phyloP scores from a whole-genome alignment of 108 stramenopile species.

The Stephanodiscus triporus region DNA sequence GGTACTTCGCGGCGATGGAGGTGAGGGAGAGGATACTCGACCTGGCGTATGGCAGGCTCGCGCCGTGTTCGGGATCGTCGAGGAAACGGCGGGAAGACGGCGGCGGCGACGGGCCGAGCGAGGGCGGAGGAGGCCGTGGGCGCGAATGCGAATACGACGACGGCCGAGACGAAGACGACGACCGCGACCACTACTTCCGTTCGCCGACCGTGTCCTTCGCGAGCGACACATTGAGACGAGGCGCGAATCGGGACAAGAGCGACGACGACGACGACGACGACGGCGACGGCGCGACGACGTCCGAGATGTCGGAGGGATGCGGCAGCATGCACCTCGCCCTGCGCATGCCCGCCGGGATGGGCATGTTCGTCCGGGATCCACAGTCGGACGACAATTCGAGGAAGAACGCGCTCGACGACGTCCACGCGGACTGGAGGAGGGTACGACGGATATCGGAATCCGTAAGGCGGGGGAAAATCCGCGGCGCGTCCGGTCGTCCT shows the following conservation, averaged over 20 bases:
- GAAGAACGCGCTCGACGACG: conserved; percentile 61
- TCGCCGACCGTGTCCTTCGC: conserved; percentile 43
- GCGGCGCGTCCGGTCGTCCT: conserved; percentile 64
- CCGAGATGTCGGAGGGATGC: not conserved
- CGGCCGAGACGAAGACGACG: not conserved
- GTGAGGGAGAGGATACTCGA: conserved; percentile 59
- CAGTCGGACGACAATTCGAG: no score
- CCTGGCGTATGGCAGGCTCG: conserved; percentile 78
- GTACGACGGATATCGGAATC: conserved; percentile 60
- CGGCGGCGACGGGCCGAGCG: not conserved
- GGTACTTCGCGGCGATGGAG: conserved; percentile 50
- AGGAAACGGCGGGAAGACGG: not conserved
- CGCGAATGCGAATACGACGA: not conserved
- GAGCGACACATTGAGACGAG: no score
- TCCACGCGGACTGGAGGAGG: conserved; percentile 76
- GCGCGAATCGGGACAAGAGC: no score
- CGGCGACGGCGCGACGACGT: not conserved
- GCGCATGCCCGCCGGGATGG: conserved; percentile 63
- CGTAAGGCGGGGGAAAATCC: conserved; percentile 61
- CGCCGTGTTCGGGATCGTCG: conserved; percentile 33
- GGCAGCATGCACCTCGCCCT: conserved; percentile 79
- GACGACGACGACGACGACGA: conserved; percentile 20
- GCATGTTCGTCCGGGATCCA: conserved; percentile 55
- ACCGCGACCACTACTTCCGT: not conserved
- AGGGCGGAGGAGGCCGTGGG: not conserved